phyloP scores from a whole-genome alignment of 768 basidiomycete genomes.

The Hysterangium stoloniferum region DNA sequence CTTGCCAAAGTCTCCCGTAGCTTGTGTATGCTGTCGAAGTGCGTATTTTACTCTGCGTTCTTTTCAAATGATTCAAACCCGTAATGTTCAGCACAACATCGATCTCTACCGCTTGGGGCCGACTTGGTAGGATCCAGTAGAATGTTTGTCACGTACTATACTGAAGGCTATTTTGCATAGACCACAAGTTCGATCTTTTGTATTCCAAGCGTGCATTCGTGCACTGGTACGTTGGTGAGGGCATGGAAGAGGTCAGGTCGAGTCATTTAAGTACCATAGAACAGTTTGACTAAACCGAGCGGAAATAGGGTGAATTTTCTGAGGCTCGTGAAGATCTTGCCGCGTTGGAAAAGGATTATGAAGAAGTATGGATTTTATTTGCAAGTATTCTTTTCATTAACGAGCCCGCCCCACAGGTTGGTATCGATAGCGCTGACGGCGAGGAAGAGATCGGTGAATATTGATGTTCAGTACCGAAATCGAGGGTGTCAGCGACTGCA shows the following conservation, averaged over 20 bases:
- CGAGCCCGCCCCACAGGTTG: conserved; percentile 24
- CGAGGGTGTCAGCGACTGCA: too few species aligned
- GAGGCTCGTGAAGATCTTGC: conserved; percentile 98
- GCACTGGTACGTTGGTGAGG: conserved; percentile 96
- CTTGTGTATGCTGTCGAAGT: conserved; percentile 96
- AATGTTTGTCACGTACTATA: not conserved
- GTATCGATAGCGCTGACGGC: conserved; percentile 14
- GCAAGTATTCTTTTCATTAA: not conserved
- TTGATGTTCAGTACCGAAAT: too few species aligned
- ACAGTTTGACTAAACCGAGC: not conserved
- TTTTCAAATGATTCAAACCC: not conserved
- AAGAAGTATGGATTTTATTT: conserved; percentile 43
- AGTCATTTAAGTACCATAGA: not conserved
- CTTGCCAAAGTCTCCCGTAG: conserved; percentile 90
- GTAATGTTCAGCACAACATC: conserved; percentile 64
- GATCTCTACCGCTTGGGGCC: conserved; percentile 91
- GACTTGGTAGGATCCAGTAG: conserved; percentile 45
- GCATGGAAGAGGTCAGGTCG: conserved; percentile 81
- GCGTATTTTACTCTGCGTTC: conserved; percentile 16
- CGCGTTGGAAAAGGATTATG: conserved; percentile 92
- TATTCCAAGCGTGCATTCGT: conserved; percentile 94
- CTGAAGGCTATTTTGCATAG: conserved; percentile 30
- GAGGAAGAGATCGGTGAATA: conserved; percentile 19
- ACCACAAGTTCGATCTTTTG: conserved; percentile 97
- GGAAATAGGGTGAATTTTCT: conserved; percentile 83